Evolutionary conservation across 2,329 filamentous ascomycete species (phyloP).

Genomic region (Colletotrichum sp.): DNA sequence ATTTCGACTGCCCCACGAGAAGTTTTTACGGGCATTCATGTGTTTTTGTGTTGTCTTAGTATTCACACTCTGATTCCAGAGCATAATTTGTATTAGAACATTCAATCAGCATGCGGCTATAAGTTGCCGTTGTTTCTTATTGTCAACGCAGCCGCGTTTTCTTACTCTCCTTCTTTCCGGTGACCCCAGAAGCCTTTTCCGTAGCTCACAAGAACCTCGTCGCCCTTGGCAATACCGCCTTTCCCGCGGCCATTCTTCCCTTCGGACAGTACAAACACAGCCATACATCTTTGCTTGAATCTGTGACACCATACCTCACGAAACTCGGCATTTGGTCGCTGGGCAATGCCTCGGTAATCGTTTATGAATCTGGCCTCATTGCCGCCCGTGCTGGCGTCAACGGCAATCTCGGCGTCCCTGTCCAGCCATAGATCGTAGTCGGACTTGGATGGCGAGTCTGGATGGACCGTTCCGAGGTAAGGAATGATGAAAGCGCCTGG

Average conservation of each 20-base stretch:
- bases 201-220: conserved; percentile 71
- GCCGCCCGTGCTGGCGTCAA: conserved; percentile 62
- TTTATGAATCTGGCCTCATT: conserved; percentile 73
- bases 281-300: conserved; percentile 59
- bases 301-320: conserved; percentile 60
- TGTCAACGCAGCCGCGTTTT: neutral
- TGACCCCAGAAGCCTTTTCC: conserved; percentile 65
- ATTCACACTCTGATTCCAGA: neutral
- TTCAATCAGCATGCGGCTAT: neutral
- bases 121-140: neutral
- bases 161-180: neutral
- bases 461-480: conserved; percentile 66
- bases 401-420: conserved; percentile 58
- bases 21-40: neutral
- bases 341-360: conserved; percentile 65
- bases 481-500: conserved; percentile 64
- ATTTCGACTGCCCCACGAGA: neutral
- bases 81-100: neutral
- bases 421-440: conserved; percentile 72
- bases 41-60: neutral
- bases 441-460: conserved; percentile 39
- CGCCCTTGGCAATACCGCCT: conserved; percentile 58
- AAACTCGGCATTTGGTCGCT: conserved; percentile 63
- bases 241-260: conserved; percentile 39
- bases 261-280: conserved; percentile 58